Base-by-base conservation (phyloP, 2,329 filamentous ascomycete species). In the Paramyrothecium roridum region DNA sequence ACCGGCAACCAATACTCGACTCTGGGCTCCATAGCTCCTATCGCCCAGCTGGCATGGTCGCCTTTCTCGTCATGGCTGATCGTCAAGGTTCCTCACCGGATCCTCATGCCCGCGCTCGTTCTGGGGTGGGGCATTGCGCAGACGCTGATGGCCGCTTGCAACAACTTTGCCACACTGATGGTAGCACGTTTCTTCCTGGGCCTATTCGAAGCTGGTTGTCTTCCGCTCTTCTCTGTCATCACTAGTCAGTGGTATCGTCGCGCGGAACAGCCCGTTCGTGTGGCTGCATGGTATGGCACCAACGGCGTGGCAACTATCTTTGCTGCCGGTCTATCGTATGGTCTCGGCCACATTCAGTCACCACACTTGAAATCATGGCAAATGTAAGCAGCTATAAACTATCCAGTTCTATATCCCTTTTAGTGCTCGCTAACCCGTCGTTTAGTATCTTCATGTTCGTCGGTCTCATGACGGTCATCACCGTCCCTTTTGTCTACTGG, bases 251-350 rank as follows among this genome's bases (percentile, higher is more conserved):
- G 77, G 70, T 80, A 81, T 60, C 64, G 74, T 1, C 67, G 74
- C 1, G 69, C 70, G 45, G 84, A 89, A 62, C 86, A 89, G 66
- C 84, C 85, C 0, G 67, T 86, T 23, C 77, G 86, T 0, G 79
- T 87, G 3, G 84, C 84, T 0, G 79, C 80, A n/a, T 89, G 86
- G 86, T 89, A 89, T 60, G 76, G 81, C 3, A 86, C 82, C 0
- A 87, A 83, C 52, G 83, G 84, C 0, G 56, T 79, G 0, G 81
- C 81, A 0, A 85, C 78, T 7, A 82, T 87, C 45, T 67, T 84
- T 13, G 84, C 82, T 0, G 81, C 80, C 0, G 74, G 77, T 0
- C 63, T 85, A 16, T 83, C 83, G 0, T 86, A 78, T 55, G 84
- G 81, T 0, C 68, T 87, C 17, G 81, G 80, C 1, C 80, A 84